Base-by-base conservation (phyloP, 441 rosid species). In the Syzygium malaccense region DNA sequence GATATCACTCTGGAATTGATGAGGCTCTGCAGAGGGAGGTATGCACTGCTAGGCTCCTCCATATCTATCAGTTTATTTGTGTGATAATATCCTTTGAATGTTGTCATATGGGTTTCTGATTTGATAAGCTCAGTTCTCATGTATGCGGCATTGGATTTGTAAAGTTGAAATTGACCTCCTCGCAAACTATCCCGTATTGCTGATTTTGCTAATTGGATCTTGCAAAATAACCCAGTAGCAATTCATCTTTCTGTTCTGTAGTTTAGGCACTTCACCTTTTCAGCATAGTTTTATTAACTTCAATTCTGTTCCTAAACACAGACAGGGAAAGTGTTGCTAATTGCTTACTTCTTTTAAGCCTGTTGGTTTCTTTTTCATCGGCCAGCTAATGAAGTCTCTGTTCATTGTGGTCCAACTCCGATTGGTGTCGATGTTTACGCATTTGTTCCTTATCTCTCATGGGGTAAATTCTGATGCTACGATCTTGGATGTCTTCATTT, bases 121-220 rank as follows among this genome's bases (percentile, higher is more conserved):
- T 56, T 56, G 12, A 56, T 20, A 20, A 0, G 26, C 2, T 20
- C 12, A 8, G 11, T 2, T 56, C 11, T 56, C 58, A 56, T 20
- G 58, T 56, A 56, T 56, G 58, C 5, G 0, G 26, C 12, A 8
- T 56, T 56, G 26, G 12, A 56, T 56, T 20, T 8, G 12, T 20
- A 14, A 54, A 15, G 55, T 54, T 54, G 19, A 54, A 54, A 54
- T 54, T 54, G 19, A 54, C 55, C 55, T 56, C 12, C 57, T 55
- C 3, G 0, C 58, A 20, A 20, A 8, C 1, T 56, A 7, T 56
- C 25, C 4, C 0, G 13, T 23, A 23, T 19, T 19, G 26, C 4
- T 23, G 28, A 56, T 56, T 56, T 23, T 56, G 13, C 60, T 55
- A 4, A 23, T 56, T 56, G 60, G 60, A 23, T 56, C 12, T 8